phyloP scores from a whole-genome alignment of 2,329 filamentous ascomycete genomes.

The Neopestalotiopsis clavispora region DNA sequence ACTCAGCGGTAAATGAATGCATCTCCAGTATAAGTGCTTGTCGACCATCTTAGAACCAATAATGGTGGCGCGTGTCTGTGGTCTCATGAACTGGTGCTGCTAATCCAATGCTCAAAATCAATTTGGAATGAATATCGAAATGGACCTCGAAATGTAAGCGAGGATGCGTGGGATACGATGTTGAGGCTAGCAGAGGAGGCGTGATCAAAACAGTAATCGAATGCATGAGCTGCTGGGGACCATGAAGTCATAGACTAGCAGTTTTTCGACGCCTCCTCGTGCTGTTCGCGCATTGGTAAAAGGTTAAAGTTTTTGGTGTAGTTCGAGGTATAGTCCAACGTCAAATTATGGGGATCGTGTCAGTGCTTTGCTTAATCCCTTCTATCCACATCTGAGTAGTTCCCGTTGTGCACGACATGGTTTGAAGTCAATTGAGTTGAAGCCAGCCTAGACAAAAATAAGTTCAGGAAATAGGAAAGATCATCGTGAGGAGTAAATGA shows the following conservation, averaged over 20 bases:
- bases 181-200: background rate
- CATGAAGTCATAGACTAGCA: conserved; percentile 14
- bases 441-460: no score
- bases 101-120: no score
- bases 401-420: background rate
- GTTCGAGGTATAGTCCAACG: background rate
- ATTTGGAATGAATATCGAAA: no score
- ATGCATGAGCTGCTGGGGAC: background rate
- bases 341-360: background rate
- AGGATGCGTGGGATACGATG: background rate
- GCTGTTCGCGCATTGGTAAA: background rate
- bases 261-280: background rate
- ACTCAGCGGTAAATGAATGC: no score
- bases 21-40: no score
- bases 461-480: no score
- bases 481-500: no score
- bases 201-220: background rate
- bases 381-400: background rate
- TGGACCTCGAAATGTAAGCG: no score
- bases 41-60: no score
- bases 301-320: background rate
- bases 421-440: background rate
- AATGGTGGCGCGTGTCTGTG: no score
- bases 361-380: background rate
- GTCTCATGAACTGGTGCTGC: no score